Evolutionary conservation across 1,284 basidiomycete genomes (phyloP), one percentile per base, ranked within the genome.

Genomic region (Termitomyces sp.): DNA sequence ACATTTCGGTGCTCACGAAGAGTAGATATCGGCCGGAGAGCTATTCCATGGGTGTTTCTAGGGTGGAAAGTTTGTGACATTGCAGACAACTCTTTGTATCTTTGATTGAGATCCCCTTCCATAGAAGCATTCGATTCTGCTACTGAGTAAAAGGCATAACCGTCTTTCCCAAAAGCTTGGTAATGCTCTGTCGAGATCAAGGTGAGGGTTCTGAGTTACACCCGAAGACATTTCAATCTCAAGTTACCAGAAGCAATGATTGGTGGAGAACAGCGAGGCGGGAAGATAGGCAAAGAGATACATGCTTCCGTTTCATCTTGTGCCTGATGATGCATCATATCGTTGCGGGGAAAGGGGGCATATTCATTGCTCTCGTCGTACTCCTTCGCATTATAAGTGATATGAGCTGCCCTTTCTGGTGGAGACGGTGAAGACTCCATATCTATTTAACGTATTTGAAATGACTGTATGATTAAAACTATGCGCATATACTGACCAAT

Each of bases 11-110:
- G 71, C 85, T 61, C 59, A 91, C 89, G 84, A 53, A 92, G 76
- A 38, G 83, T 78, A 1, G 87, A 87, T 7, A 89, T 81, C 15
- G 86, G 84, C 12, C 79, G 79, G n/a, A 90, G 67, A n/a, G 70
- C 72, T 56, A 82, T 76, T 5, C 77, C 76, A 60, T 73, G 70
- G 5, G 67, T 63, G 60, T 77, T 78, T 39, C 70, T 72, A 21
- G 73, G 67, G 38, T 69, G 64, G 7, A 1, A 43, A 17, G 21
- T 43, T 36, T 19, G 50, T 13, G 21, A 7, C 21, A 28, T 33
- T 17, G 9, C 44, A 30, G 13, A n/a, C 28, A 28, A 24, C 21
- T 43, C 19, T 24, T 5, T 36, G 17, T 44, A 26, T 17, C 13
- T 12, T 13, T 30, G 24, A 13, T 31, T 15, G 7, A 33, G 13